These are phyloP conservation scores for Chrysochromulina parva DNA, from an alignment of 78 protist species.

Conservation along the genomic window DNA sequence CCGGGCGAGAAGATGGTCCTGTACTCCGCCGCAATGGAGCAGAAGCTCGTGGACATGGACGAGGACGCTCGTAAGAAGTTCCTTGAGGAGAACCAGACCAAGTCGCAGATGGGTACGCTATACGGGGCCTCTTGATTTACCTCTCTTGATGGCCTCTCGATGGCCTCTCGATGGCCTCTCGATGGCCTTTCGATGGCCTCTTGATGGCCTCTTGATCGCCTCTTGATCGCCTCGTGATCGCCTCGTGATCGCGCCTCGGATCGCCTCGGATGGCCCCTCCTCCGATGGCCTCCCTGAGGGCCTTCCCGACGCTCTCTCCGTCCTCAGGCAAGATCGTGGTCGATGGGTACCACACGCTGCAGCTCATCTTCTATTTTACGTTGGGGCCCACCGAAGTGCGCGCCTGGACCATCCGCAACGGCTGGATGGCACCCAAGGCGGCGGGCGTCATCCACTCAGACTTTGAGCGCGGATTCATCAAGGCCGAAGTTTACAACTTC, in stretches of 20 bases:
- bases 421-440: slow-evolving; percentile 22
- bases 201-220: too few relatives aligned
- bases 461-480: slow-evolving; percentile 52
- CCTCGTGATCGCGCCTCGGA: too few relatives aligned
- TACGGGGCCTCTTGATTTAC: too few relatives aligned
- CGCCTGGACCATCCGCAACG: slow-evolving; percentile 80
- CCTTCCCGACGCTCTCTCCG: too few relatives aligned
- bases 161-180: too few relatives aligned
- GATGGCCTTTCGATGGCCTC: too few relatives aligned
- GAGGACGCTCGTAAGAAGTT: not conserved
- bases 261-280: too few relatives aligned
- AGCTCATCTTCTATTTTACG: slow-evolving; percentile 86
- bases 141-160: too few relatives aligned
- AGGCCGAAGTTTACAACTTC: slow-evolving; percentile 31
- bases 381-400: slow-evolving; percentile 88
- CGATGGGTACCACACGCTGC: slow-evolving; percentile 79
- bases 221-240: too few relatives aligned
- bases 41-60: not conserved
- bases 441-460: slow-evolving; percentile 27
- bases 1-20: slow-evolving; percentile 85
- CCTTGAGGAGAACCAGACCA: slow-evolving; percentile 43
- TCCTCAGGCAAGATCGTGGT: too few relatives aligned
- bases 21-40: slow-evolving; percentile 82
- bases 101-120: slow-evolving; percentile 9
- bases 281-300: too few relatives aligned